These are phyloP conservation scores for Carex scoparia DNA, from an alignment of 176 grass and related monocot species.

Conservation along the genomic window DNA sequence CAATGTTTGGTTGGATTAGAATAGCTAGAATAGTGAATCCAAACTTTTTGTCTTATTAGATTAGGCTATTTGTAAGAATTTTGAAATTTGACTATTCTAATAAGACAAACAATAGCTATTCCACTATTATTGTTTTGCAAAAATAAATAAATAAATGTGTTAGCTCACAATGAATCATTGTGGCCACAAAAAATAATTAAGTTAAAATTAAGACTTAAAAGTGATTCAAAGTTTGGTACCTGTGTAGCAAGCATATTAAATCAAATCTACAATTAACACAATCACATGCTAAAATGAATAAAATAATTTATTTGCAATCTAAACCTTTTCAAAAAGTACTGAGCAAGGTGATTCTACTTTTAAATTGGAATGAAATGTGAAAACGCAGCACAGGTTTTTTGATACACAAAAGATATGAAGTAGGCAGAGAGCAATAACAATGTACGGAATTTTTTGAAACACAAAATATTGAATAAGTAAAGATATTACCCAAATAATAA, in stretches of 20 bases:
- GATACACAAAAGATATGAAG: not conserved
- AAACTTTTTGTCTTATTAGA: too few species aligned
- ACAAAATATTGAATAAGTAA: not conserved
- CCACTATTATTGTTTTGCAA: too few species aligned
- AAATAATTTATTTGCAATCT: not conserved
- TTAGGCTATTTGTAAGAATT: too few species aligned
- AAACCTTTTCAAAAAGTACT: not conserved
- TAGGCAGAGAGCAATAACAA: not conserved
- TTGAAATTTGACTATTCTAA: too few species aligned
- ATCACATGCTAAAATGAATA: not conserved
- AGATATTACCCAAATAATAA: not conserved
- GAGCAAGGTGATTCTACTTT: not conserved
- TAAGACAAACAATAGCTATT: too few species aligned
- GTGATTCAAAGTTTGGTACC: not conserved
- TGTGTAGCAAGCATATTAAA: not conserved
- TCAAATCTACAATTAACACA: not conserved
- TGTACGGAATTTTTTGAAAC: not conserved
- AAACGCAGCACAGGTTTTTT: not conserved
- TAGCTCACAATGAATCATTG: not conserved
- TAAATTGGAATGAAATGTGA: not conserved
- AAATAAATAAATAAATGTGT: not conserved
- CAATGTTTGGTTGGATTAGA: too few species aligned
- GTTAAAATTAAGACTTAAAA: not conserved
- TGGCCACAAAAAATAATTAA: not conserved
- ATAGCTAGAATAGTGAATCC: too few species aligned